These are phyloP conservation scores for Juglanconis juglandina DNA, from an alignment of 2,329 filamentous ascomycete species.

Conservation along the genomic window DNA sequence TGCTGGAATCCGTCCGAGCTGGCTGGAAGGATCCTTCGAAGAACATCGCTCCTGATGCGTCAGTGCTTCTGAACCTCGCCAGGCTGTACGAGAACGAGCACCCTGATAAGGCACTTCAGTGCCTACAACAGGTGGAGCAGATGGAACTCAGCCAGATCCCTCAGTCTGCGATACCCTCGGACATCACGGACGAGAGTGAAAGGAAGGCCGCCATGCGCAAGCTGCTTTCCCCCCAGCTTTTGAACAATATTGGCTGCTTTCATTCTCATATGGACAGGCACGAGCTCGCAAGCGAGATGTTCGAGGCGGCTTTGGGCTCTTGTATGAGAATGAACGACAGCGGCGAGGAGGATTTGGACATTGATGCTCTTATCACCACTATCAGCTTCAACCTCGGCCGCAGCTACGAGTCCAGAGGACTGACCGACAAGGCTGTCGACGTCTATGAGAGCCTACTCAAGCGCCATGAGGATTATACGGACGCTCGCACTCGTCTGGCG, in stretches of 20 bases:
- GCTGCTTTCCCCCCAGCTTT: conserved; percentile 78
- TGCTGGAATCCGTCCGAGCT: conserved; percentile 77
- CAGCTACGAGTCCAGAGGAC: conserved; percentile 82
- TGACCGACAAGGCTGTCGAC: conserved; percentile 78
- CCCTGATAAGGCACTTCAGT: conserved; percentile 88
- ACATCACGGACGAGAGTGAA: conserved; percentile 57
- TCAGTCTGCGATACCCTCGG: conserved; percentile 62
- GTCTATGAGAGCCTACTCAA: conserved; percentile 84
- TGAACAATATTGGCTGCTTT: conserved; percentile 98
- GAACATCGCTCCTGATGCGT: conserved; percentile 74
- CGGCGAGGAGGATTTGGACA: conserved; percentile 71
- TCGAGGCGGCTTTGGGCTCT: conserved; percentile 85
- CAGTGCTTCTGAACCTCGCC: conserved; percentile 86
- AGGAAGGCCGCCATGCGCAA: conserved; percentile 65
- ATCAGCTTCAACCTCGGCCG: conserved; percentile 96
- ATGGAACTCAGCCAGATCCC: conserved; percentile 79
- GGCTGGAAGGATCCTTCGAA: conserved; percentile 94
- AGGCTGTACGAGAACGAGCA: conserved; percentile 82
- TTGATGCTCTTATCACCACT: conserved; percentile 87
- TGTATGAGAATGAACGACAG: conserved; percentile 78
- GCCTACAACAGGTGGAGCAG: conserved; percentile 86
- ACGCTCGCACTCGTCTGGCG: conserved; percentile 82
- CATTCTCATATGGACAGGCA: conserved; percentile 84
- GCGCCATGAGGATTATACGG: conserved; percentile 87
- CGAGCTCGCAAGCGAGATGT: conserved; percentile 76